Evolutionary conservation across 2,329 filamentous ascomycete species (phyloP), one percentile per base, ranked within the genome.

Genomic region (Dothistroma pini): DNA sequence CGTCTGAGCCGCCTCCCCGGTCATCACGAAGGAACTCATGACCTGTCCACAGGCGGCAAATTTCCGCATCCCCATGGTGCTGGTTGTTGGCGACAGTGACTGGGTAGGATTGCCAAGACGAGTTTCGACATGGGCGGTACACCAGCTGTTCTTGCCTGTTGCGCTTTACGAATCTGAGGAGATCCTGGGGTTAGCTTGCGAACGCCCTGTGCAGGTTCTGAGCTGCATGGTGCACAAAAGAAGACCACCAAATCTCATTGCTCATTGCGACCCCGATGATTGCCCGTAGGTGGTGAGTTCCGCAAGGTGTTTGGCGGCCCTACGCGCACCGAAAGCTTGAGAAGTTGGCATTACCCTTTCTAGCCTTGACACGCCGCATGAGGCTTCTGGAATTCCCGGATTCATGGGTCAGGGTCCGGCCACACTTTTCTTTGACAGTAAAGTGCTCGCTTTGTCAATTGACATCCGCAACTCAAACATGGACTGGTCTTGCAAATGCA

Each of bases 401-500:
- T 12, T 16, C 52, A 54, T 54, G 52, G 52, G n/a, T 34, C 32
- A 38, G 52, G 31, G 19, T 29, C 21, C 7, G 10, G 41, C 21
- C 22, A 34, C 32, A 54, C 31, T 54, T 41, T 54, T 3, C 5
- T 14, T 38, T 41, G 52, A 38, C 52, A 54, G 52, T 32, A 54
- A 7, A 4, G 14, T 53, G 32, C 52, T 22, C 19, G 52, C 52
- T 41, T 38, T 38, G 34, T 22, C 52, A 54, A 38, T 12, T 54
- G 52, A 3, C 52, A 38, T 41, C 19, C 52, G 4, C 10, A 41
- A 54, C 52, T 54, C 38, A 41, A 38, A 34, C 52, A 54, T 54
- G 52, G 32, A 22, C n/a, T 9, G n/a, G 4, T 34, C 32, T 38
- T 34, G 52, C 21, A 54, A 34, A 32, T 22, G 32, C 10, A 19